Conservation (phyloP, 345 rosid genomes). For the Turritis glabra region DNA sequence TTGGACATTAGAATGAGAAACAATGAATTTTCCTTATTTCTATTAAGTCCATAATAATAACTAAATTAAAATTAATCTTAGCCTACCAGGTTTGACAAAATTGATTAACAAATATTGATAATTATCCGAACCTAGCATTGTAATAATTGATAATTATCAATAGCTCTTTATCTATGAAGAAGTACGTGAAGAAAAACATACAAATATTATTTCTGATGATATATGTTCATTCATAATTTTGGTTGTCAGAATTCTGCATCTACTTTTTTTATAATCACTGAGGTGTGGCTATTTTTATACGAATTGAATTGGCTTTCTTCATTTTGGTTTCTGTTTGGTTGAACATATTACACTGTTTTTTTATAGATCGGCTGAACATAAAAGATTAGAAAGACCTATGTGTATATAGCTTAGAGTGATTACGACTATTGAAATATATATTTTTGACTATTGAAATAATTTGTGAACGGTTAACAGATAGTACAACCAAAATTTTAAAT, state of each 20-base stretch:
- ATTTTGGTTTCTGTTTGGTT: too few relatives aligned
- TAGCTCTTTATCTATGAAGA: background rate
- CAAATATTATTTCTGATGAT: background rate
- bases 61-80: background rate
- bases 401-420: too few relatives aligned
- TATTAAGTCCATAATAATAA: conserved; percentile 8
- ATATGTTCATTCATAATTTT: background rate
- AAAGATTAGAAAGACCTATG: too few relatives aligned
- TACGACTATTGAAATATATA: too few relatives aligned
- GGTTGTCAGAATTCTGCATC: background rate
- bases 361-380: background rate
- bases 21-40: conserved; percentile 23
- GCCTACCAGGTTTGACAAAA: conserved; percentile 37
- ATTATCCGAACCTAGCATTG: background rate
- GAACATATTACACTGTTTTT: too few relatives aligned
- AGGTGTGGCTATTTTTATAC: background rate
- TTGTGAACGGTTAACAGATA: background rate
- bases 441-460: background rate
- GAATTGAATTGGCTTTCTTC: too few relatives aligned
- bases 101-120: background rate
- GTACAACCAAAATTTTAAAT: background rate
- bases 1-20: conserved; percentile 24
- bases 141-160: background rate
- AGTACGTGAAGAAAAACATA: background rate
- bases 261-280: background rate